Base-by-base conservation (phyloP, 768 basidiomycete genomes). In the Macrolepiota albuminosa region DNA sequence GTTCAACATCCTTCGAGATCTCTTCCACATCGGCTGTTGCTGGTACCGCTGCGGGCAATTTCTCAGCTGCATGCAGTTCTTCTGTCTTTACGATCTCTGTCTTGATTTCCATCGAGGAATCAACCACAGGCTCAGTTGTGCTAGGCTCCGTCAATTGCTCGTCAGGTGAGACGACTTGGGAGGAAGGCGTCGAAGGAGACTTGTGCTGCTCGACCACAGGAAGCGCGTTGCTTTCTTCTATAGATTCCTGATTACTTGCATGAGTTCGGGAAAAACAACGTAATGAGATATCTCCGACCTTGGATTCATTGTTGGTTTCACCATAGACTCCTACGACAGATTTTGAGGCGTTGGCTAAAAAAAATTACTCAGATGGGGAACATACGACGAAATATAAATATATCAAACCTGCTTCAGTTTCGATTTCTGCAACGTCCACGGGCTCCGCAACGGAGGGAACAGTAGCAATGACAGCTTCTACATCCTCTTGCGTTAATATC, bases 101-200 rank as follows among this genome's bases (percentile, higher is more conserved):
- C 26, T 6, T 21, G 9, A 24, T 11, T 34, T 26, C 53, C 39
- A 37, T 6, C 13, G 10, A 29, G 29, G 58, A 14, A 16, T 57
- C 50, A 31, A 48, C 31, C 6, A 29, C 55, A 46, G 71, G 10
- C 29, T 54, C 40, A 31, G 40, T 13, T 40, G 13, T 18, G 6
- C 42, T n/a, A 42, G 26, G 11, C 40, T 42, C 40, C 29, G 11
- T 42, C 40, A 21, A 29, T 42, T 54, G 68, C 11, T 67, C 65
- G 18, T 68, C 70, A n/a, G 63, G 61, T 16, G 64, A 62, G 26
- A 62, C 58, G 26, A 83, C 82, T 59, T 77, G 78, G 74, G 82
- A 84, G 2, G 82, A 81, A 7, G 81, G 77, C 14, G 76, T 78
- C 79, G 78, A 83, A 33, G 81, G 80, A 16, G 80, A 81, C 62